These are phyloP conservation scores for Acer saccharum DNA, from an alignment of 345 rosid species.

Conservation along the genomic window DNA sequence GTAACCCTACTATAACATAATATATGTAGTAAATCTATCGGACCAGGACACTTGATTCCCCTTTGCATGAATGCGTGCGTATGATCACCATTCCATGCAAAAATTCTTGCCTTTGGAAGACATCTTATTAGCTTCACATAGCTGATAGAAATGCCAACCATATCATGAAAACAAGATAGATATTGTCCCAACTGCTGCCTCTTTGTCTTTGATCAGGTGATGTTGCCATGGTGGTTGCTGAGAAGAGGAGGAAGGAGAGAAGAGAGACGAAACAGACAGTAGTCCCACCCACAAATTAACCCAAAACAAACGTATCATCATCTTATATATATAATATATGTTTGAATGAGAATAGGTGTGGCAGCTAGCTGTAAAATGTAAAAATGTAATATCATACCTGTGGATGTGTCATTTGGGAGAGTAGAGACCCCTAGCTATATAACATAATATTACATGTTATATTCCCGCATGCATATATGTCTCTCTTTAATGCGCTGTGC, in stretches of 20 bases:
- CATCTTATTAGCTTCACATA: background rate
- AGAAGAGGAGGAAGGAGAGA: background rate
- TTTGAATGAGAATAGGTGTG: background rate
- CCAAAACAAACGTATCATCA: too few relatives aligned
- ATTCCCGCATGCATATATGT: constrained; percentile 44
- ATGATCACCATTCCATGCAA: background rate
- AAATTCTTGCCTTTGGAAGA: background rate
- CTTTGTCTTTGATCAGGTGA: background rate
- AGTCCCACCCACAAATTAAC: background rate
- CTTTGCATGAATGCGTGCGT: constrained; percentile 26
- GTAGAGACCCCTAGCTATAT: background rate
- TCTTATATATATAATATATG: background rate
- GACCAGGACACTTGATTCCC: constrained; percentile 68
- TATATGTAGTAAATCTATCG: constrained; percentile 36
- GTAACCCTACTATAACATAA: too few relatives aligned
- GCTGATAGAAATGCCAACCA: background rate
- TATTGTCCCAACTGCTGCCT: background rate
- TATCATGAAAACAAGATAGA: constrained; percentile 12
- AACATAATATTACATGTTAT: background rate
- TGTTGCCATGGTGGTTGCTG: background rate
- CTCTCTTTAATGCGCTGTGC: constrained; percentile 17
- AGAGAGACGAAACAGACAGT: background rate
- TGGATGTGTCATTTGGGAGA: too few relatives aligned
- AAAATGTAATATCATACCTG: constrained; percentile 16
- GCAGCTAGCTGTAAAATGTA: background rate